These are phyloP conservation scores for Pythium volutum DNA, from an alignment of 352 stramenopile species.

Conservation along the genomic window DNA sequence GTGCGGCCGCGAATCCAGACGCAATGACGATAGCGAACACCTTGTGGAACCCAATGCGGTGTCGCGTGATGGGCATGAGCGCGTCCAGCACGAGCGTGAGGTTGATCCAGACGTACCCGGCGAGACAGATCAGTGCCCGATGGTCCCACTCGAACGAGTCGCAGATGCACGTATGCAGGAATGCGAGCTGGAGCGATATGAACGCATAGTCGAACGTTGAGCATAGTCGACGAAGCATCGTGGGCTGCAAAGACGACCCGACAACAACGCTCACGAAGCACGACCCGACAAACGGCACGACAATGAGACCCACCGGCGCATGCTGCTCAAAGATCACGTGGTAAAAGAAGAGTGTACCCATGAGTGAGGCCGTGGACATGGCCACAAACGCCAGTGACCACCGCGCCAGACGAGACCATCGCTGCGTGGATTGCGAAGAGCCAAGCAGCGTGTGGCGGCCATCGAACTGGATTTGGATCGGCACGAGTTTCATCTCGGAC, in stretches of 20 bases:
- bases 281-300: neutral
- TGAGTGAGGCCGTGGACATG: neutral
- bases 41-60: conserved; percentile 12
- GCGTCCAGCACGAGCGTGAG: conserved; percentile 27
- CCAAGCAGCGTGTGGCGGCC: neutral
- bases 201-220: conserved; percentile 36
- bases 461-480: neutral
- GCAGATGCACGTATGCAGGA: conserved; percentile 22
- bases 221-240: conserved; percentile 22
- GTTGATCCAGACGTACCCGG: conserved; percentile 27
- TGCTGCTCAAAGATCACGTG: conserved; percentile 1
- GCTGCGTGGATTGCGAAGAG: neutral
- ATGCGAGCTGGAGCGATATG: conserved; percentile 27
- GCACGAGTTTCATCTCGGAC: conserved; percentile 6
- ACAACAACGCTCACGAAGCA: neutral
- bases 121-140: conserved; percentile 4
- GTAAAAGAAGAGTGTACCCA: neutral
- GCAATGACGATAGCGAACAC: conserved; percentile 10
- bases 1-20: neutral
- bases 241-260: conserved; percentile 12
- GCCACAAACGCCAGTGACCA: neutral
- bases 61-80: conserved; percentile 9
- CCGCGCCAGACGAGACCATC: neutral
- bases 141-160: conserved; percentile 30
- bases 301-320: neutral